A percentile compares a stretch with the other conserved stretches of the same genome.
Conservation (phyloP, 495 filamentous ascomycete species). For the Hypomontagnella submonticulosa region DNA sequence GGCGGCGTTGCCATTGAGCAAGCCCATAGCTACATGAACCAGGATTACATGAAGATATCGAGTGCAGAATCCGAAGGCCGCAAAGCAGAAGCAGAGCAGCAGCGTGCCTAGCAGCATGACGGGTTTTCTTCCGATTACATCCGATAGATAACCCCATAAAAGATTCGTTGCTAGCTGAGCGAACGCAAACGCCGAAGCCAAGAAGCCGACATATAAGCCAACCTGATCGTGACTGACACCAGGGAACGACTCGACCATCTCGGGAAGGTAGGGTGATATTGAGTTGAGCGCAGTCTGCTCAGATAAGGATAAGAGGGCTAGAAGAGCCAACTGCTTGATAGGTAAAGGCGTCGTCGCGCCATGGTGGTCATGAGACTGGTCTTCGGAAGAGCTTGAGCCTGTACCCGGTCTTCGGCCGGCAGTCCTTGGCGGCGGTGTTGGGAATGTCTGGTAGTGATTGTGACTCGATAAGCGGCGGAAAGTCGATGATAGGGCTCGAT, state of each 20-base stretch:
- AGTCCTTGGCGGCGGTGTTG: conserved; percentile 86
- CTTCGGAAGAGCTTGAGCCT: conserved; percentile 39
- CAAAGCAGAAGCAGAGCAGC: conserved; percentile 80
- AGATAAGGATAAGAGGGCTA: conserved; percentile 88
- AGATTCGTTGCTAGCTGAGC: conserved; percentile 94
- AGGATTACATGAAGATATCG: conserved; percentile 83
- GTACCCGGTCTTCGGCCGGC: conserved; percentile 52
- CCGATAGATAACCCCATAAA: conserved; percentile 92
- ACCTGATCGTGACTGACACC: conserved; percentile 76
- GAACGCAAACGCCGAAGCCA: conserved; percentile 90
- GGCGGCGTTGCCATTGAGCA: conserved; percentile 88
- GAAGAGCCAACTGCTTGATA: conserved; percentile 79
- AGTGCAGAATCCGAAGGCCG: conserved; percentile 87
- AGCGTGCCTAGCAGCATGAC: conserved; percentile 89
- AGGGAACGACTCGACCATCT: conserved; percentile 88
- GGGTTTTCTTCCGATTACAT: conserved; percentile 91
- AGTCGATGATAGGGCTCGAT: conserved; percentile 38
- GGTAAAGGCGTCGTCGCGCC: conserved; percentile 74
- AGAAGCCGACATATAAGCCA: conserved; percentile 88
- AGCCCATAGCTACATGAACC: conserved; percentile 89
- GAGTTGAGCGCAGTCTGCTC: conserved; percentile 98
- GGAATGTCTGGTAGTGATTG: conserved; percentile 89
- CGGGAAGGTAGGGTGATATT: conserved; percentile 93
- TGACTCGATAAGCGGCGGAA: conserved; percentile 70
- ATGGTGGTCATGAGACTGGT: conserved; percentile 52